Percentiles rank a stretch among this genome's conserved stretches.
Conservation (phyloP, 2,329 filamentous ascomycete species). For the Ophiostoma ulmi region DNA sequence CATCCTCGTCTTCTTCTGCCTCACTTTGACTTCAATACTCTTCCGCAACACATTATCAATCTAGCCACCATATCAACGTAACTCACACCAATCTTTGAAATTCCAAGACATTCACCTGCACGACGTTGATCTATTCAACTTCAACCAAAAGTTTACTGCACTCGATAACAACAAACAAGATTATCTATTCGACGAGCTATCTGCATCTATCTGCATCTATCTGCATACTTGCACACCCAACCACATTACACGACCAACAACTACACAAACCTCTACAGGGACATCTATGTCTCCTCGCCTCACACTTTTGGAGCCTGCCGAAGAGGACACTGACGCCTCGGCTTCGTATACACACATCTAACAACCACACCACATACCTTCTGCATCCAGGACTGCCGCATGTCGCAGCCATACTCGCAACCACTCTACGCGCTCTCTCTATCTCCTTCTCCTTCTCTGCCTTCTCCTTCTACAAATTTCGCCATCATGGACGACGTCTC, state of each 20-base stretch:
- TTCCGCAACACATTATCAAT: not conserved
- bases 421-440: not conserved
- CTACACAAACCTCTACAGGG: not conserved
- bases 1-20: not conserved
- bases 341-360: not conserved
- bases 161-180: too few relatives aligned
- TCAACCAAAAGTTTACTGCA: too few relatives aligned
- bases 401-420: not conserved
- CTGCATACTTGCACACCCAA: not conserved
- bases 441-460: not conserved
- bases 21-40: not conserved
- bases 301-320: slow-evolving; percentile 23
- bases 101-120: not conserved
- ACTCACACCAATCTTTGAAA: not conserved
- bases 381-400: slow-evolving; percentile 9
- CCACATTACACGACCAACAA: not conserved
- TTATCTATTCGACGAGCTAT: too few relatives aligned
- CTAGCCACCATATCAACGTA: not conserved
- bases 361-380: not conserved
- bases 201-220: not conserved
- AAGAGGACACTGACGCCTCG: slow-evolving; percentile 21
- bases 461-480: not conserved
- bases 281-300: slow-evolving; percentile 25
- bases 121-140: too few relatives aligned
- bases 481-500: slow-evolving; percentile 26